Evolutionary conservation across 306 rosid genomes (phyloP).

Genomic region (Luffa aegyptiaca): DNA sequence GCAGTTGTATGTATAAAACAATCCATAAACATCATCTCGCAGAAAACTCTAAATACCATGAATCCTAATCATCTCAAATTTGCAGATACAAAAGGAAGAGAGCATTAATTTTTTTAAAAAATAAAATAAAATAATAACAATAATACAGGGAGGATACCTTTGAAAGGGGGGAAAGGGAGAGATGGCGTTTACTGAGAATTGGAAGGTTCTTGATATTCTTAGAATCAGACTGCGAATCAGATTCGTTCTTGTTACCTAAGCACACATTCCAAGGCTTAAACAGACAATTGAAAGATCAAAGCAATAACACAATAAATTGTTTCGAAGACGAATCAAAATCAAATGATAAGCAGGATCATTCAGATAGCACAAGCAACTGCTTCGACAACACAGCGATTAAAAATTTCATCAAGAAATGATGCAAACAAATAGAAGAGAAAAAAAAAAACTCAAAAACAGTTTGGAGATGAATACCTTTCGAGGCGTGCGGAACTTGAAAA

Average conservation of each 20-base stretch:
- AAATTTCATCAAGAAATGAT: not conserved
- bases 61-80: not conserved
- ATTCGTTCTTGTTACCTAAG: not conserved
- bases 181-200: not conserved
- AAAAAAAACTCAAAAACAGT: not conserved
- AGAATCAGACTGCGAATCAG: constrained; percentile 6
- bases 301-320: not conserved
- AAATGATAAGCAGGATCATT: no score
- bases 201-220: not conserved
- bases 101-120: not conserved
- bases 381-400: not conserved
- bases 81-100: not conserved
- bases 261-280: not conserved
- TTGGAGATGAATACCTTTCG: not conserved
- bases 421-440: not conserved
- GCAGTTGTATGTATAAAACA: not conserved
- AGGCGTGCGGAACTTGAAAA: constrained; percentile 7
- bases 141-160: not conserved
- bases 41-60: not conserved
- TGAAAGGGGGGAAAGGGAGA: constrained; percentile 8
- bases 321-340: no score
- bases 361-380: no score
- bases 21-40: not conserved
- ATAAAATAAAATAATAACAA: not conserved
- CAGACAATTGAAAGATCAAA: not conserved